Base-by-base conservation (phyloP, 768 basidiomycete genomes). In the Lentinus brumalis region DNA sequence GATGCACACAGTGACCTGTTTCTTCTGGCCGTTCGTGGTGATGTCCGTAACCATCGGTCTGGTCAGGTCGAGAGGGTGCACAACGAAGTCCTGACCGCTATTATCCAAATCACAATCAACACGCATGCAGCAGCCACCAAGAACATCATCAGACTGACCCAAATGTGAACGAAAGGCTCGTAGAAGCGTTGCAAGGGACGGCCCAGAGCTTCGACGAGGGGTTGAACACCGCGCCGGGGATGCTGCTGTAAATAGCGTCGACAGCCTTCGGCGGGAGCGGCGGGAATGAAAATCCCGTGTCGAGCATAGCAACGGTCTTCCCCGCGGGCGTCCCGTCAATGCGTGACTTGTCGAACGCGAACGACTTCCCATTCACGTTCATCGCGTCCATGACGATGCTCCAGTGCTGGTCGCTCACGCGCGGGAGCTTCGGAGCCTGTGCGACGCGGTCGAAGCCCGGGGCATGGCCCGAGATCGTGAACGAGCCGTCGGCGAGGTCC, bases 361-460 rank as follows among this genome's bases (percentile, higher is more conserved):
- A 74, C 39, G 80, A 79, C 45, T 78, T 76, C 30, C 78, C 77
- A 52, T 86, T 86, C 12, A 90, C 77, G 53, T 86, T 80, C 67
- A 74, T 71, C 30, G 62, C 60, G 65, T 74, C 74, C 64, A 74
- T 60, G n/a, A 68, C 54, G 15, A 68, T 64, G 44, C 70, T 70
- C 74, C 75, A 77, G 52, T 70, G 66, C 41, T 66, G 63, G 32
- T 66, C 62, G 42, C 58, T 63, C 29, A 64, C 57, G 11, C 91
- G 92, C 35, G 58, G 59, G n/a, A 72, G 66, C 61, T 68, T 61
- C 38, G 69, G 63, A 30, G 69, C 60, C 39, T 53, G 26, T 21
- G 53, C 50, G 30, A 73, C 59, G 16, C 49, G 40, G 47, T 56
- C 59, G 56, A 64, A 64, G 55, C 63, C 67, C 11, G 57, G 42